These are phyloP conservation scores for Apiosordaria backusii DNA, from an alignment of 495 filamentous ascomycete genomes.

Conservation along the genomic window DNA sequence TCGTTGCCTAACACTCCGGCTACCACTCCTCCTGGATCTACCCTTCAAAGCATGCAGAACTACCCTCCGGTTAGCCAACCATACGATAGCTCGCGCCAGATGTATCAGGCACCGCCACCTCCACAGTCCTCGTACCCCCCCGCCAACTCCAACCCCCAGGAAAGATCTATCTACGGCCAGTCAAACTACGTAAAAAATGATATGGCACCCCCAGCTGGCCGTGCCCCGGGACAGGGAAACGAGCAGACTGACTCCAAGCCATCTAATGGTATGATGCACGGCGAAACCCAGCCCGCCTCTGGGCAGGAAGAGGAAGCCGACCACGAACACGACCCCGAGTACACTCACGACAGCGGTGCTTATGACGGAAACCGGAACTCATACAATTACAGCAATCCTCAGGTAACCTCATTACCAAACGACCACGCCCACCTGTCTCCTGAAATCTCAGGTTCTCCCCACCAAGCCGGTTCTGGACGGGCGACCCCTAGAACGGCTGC, in stretches of 20 bases:
- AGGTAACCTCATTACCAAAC: constrained; percentile 60
- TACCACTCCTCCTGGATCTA: constrained; percentile 81
- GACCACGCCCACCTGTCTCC: constrained; percentile 81
- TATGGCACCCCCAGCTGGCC: constrained; percentile 81
- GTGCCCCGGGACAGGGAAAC: constrained; percentile 51
- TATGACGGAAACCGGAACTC: constrained; percentile 67
- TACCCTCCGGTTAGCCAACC: constrained; percentile 66
- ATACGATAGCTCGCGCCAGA: constrained; percentile 73
- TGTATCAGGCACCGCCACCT: constrained; percentile 72
- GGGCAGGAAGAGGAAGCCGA: constrained; percentile 73
- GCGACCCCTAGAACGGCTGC: constrained; percentile 78
- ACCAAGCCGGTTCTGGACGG: constrained; percentile 79
- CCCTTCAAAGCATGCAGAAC: constrained; percentile 71
- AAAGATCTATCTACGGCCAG: constrained; percentile 67
- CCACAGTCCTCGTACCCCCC: constrained; percentile 70
- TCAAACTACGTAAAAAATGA: constrained; percentile 79
- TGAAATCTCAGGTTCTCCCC: constrained; percentile 85
- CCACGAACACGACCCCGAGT: constrained; percentile 72
- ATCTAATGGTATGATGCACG: constrained; percentile 57
- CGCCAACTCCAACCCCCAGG: constrained; percentile 57
- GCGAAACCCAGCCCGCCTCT: constrained; percentile 53
- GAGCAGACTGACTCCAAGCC: constrained; percentile 69
- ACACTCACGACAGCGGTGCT: constrained; percentile 67
- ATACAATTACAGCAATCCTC: constrained; percentile 69
- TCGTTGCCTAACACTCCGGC: constrained; percentile 91